Percentiles rank a stretch among this genome's conserved stretches.
phyloP scores from a whole-genome alignment of 2,329 filamentous ascomycete species.

The Diplodia sapinea region DNA sequence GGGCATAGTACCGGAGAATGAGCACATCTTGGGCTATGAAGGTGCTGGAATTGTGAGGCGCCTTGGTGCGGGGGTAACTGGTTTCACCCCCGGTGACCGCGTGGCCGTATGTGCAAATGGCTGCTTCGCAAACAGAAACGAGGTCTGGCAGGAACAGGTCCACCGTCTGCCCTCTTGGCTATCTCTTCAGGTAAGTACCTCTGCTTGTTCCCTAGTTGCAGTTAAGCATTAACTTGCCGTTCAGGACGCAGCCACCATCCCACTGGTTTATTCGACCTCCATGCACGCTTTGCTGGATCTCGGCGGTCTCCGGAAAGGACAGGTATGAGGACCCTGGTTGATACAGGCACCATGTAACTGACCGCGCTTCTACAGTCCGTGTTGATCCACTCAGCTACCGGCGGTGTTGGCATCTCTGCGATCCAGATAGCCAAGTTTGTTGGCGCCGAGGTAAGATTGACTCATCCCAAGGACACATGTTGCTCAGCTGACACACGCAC shows the following conservation, averaged over 20 bases:
- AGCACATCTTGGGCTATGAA: slow-evolving; percentile 34
- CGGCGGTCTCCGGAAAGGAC: slow-evolving; percentile 27
- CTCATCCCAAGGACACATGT: not conserved
- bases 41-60: slow-evolving; percentile 32
- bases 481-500: not conserved
- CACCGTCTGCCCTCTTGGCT: no score
- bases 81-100: slow-evolving; percentile 16
- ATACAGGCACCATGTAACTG: no score
- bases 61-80: not conserved
- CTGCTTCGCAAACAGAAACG: slow-evolving; percentile 19
- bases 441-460: slow-evolving; percentile 35
- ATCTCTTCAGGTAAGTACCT: no score
- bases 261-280: slow-evolving; percentile 34
- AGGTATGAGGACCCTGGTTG: not conserved
- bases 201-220: no score
- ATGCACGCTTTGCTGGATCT: slow-evolving; percentile 35
- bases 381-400: slow-evolving; percentile 43
- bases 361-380: slow-evolving; percentile 27
- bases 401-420: slow-evolving; percentile 41
- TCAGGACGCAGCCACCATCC: slow-evolving; percentile 37
- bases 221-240: slow-evolving; percentile 20
- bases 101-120: slow-evolving; percentile 19
- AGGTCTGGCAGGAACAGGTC: not conserved
- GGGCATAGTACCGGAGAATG: slow-evolving; percentile 32
- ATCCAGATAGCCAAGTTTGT: slow-evolving; percentile 37